Evolutionary conservation across 495 filamentous ascomycete species (phyloP), one percentile per base, ranked within the genome.

Genomic region (Melanomma pulvis-pyrius): DNA sequence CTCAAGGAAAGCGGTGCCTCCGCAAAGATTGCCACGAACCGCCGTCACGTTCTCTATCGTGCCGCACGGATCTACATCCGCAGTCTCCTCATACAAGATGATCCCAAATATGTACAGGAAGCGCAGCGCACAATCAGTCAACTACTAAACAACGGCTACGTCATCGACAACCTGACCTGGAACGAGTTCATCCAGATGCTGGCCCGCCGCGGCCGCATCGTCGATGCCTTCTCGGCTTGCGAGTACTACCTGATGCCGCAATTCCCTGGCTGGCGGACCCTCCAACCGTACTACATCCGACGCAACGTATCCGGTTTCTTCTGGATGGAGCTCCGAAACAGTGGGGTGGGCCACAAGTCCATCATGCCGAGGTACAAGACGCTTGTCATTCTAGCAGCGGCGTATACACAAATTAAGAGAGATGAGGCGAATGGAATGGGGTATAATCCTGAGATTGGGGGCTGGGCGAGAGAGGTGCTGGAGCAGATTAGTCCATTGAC

Each of bases 191-290:
- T 90, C 59, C 79, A 82, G 63, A 58, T 70, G 26, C 80, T 88
- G 6, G 80, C 80, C 41, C 56, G 24, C 5, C 41, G 72, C 60
- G 57, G 65, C 48, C 39, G 63, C 60, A 52, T 65, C 17, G 41
- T 75, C 22, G 69, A 73, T 47, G 90, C 91, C 41, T 94, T 94
- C 73, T 56, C 71, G 30, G 67, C 85, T 22, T 92, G 88, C 77
- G 92, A 96, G 76, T 65, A 77, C 13, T 81, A 86, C 32, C 85
- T 96, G 60, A 92, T 93, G 84, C 84, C 83, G 5, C 79, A 83
- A 47, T 96, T 90, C 83, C 81, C 81, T 2, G 90, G 90, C 22
- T 96, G 92, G 92, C 60, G 53, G 50, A 28, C 2, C 5, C 24
- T 47, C 13, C 25, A 52, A n/a, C 66, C 66, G 1, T 29, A n/a